Base-by-base conservation (phyloP, 106 monocot genomes). In the Posidonia australis region DNA sequence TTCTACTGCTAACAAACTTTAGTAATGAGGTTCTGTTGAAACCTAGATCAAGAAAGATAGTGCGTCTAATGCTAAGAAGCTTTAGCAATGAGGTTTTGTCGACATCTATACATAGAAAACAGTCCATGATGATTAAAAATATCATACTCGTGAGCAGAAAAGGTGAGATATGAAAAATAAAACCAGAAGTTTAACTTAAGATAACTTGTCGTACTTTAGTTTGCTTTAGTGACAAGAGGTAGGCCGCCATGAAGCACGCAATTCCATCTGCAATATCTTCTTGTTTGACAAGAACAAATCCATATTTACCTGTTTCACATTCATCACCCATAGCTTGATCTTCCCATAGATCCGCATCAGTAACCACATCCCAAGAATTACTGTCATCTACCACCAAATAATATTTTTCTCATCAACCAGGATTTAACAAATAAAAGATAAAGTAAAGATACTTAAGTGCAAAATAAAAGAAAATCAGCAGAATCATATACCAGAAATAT, bases 211-310 rank as follows among this genome's bases (percentile, higher is more conserved):
- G 62, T 78, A 92, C 92, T 65, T 92, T 84, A 45, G 87, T 80
- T 72, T 84, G 54, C 51, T 92, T 84, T 13, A 92, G 72, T 19
- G 92, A 92, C 29, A 80, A 49, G 46, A 92, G 52, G 66, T 84
- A 92, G 29, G 87, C 73, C 42, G 92, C 84, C 79, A 87, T 87
- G 77, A 92, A 92, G 57, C 77, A 76, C 4, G 86, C 79, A 65
- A 92, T 87, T 29, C 84, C 87, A 58, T 92, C 92, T 22, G 78
- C 79, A 43, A 87, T 80, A 51, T 92, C 87, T 49, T 92, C 92
- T 76, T 92, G 79, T n/a, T 54, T 80, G 45, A 92, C 92, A 62
- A 84, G 70, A 61, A 92, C 76, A 69, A 72, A 92, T 69, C 51
- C 80, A 70, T 81, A 80, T 43, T 73, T 62, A 51, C 80, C 80